A percentile compares a stretch with the other conserved stretches of the same genome.
Evolutionary conservation across 1,284 basidiomycete species (phyloP).

Genomic region (Fomitopsis palustris): DNA sequence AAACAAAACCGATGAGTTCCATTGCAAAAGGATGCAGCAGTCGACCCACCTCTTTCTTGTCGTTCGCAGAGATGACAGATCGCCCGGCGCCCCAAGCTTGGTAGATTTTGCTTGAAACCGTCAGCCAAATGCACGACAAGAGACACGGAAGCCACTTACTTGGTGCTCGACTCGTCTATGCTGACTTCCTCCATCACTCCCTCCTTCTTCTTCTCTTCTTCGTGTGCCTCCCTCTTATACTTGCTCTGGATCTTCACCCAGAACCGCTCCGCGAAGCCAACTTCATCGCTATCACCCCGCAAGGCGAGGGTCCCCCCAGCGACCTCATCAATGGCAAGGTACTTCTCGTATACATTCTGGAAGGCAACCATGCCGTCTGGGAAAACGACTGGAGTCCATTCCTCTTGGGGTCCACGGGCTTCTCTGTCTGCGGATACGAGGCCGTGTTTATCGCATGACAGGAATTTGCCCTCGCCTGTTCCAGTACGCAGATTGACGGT

Average conservation of each 20-base stretch:
- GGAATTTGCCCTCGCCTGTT: constrained; percentile 81
- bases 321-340: constrained; percentile 77
- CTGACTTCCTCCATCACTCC: constrained; percentile 49
- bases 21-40: background rate
- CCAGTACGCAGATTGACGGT: constrained; percentile 83
- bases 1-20: background rate
- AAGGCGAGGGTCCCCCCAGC: constrained; percentile 77
- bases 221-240: constrained; percentile 83
- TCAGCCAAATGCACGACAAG: background rate
- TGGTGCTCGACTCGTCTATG: constrained; percentile 66
- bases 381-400: constrained; percentile 77
- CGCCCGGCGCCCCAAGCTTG: constrained; percentile 89
- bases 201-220: constrained; percentile 75
- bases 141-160: constrained; percentile 46
- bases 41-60: constrained; percentile 62
- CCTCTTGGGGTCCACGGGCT: constrained; percentile 83
- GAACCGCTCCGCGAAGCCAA: constrained; percentile 79
- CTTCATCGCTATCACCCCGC: constrained; percentile 78
- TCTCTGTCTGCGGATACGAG: constrained; percentile 79
- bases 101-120: constrained; percentile 57
- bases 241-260: constrained; percentile 89
- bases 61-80: constrained; percentile 65
- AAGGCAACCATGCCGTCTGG: constrained; percentile 81
- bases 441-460: constrained; percentile 82
- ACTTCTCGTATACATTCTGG: constrained; percentile 83